A percentile compares a stretch with the other conserved stretches of the same genome.
phyloP scores from a whole-genome alignment of 1,284 basidiomycete genomes.

The Ustilago tritici region DNA sequence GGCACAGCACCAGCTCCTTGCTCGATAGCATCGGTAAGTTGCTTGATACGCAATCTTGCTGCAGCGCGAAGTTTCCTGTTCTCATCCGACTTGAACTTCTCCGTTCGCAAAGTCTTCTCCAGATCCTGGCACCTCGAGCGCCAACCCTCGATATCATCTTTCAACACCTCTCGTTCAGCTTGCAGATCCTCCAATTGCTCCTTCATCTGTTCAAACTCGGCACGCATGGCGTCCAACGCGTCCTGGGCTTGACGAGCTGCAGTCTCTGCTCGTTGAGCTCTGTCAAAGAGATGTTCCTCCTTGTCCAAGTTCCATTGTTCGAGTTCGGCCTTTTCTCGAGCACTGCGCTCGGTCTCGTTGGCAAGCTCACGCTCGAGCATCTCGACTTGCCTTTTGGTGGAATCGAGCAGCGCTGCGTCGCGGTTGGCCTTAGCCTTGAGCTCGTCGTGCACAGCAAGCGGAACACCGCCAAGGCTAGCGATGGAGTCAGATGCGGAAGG shows the following conservation, averaged over 20 bases:
- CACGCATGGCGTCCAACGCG: constrained; percentile 19
- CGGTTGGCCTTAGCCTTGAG: constrained; percentile 55
- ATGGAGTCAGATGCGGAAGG: constrained; percentile 39
- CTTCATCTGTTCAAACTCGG: constrained; percentile 34
- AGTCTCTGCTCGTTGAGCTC: constrained; percentile 48
- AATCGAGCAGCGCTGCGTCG: constrained; percentile 53
- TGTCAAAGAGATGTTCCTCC: constrained; percentile 46
- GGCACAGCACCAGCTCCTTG: constrained; percentile 30
- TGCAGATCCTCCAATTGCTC: constrained; percentile 58
- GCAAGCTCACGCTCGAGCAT: constrained; percentile 50
- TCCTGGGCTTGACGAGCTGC: constrained; percentile 32
- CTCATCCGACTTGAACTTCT: constrained; percentile 58
- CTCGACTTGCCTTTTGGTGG: constrained; percentile 55
- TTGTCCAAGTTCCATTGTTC: constrained; percentile 58
- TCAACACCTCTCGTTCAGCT: constrained; percentile 64
- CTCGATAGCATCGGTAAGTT: constrained; percentile 51
- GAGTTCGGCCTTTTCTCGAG: constrained; percentile 55
- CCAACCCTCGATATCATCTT: constrained; percentile 67
- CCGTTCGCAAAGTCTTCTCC: constrained; percentile 58
- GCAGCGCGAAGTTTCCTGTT: constrained; percentile 46
- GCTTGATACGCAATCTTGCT: constrained; percentile 51
- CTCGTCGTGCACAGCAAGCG: constrained; percentile 55
- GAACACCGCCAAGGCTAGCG: constrained; percentile 40
- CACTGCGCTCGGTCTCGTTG: constrained; percentile 46
- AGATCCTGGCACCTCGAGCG: constrained; percentile 62